Conservation (phyloP, 2,329 filamentous ascomycete species). For the Cadophora gregata region DNA sequence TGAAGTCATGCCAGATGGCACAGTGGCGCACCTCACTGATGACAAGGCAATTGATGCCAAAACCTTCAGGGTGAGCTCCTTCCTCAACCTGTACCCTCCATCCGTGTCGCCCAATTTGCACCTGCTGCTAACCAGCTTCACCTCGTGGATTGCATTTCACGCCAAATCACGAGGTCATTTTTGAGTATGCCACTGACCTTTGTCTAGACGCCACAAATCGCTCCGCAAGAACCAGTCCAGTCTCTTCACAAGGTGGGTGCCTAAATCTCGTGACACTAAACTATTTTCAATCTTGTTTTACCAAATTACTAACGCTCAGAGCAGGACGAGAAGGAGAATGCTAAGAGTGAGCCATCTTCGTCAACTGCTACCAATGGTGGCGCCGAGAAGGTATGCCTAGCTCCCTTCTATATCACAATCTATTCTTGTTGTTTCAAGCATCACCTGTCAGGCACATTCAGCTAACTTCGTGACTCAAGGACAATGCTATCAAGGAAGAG, state of each 20-base stretch:
- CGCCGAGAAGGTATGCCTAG: not conserved
- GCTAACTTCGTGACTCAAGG: not conserved
- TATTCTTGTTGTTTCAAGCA: not conserved
- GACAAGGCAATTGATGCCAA: constrained; percentile 30
- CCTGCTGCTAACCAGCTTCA: not conserved
- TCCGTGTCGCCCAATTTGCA: not conserved
- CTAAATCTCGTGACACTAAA: not conserved
- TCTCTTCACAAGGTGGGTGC: not conserved
- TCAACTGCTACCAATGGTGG: not conserved
- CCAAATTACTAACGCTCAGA: not conserved
- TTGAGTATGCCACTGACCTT: constrained; percentile 3
- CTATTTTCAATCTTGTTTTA: not conserved
- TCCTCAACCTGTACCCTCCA: not conserved
- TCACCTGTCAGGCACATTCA: not conserved
- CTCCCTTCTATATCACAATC: not conserved
- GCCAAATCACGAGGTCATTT: not conserved
- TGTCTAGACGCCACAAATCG: not conserved
- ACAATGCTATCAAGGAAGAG: not conserved
- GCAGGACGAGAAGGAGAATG: constrained; percentile 17
- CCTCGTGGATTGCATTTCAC: not conserved
- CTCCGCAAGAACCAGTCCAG: not conserved
- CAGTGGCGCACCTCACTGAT: constrained; percentile 65
- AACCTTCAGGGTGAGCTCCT: constrained; percentile 28
- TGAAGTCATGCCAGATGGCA: constrained; percentile 68
- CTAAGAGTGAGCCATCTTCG: not conserved